Percentiles rank a stretch among this genome's conserved stretches.
phyloP scores from a whole-genome alignment of 1,284 basidiomycete species.

The Butyriboletus appendiculatus region DNA sequence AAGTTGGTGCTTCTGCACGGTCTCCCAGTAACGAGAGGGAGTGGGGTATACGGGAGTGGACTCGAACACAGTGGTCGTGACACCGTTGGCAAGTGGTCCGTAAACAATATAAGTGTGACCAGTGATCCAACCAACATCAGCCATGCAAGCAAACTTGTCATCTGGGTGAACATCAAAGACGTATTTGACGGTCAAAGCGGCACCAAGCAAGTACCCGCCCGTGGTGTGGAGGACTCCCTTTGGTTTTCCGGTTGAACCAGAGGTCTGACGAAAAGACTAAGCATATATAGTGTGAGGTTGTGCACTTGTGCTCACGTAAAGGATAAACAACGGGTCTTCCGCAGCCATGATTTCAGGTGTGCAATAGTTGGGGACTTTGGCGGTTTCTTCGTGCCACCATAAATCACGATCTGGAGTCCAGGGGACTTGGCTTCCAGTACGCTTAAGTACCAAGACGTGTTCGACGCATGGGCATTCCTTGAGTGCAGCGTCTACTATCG shows the following conservation, averaged over 20 bases:
- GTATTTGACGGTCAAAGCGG: slow-evolving; percentile 91
- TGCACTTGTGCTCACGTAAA: slow-evolving; percentile 71
- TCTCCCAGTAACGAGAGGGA: slow-evolving; percentile 96
- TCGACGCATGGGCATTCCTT: slow-evolving; percentile 86
- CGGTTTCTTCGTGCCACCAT: slow-evolving; percentile 96
- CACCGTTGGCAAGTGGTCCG: slow-evolving; percentile 90
- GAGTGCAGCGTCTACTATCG: slow-evolving; percentile 92
- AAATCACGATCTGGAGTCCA: slow-evolving; percentile 87
- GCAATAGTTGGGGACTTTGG: slow-evolving; percentile 87
- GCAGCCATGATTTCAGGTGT: slow-evolving; percentile 84
- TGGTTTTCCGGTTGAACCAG: slow-evolving; percentile 94
- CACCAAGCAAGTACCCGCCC: slow-evolving; percentile 91
- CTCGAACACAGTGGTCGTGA: slow-evolving; percentile 94
- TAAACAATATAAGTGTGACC: slow-evolving; percentile 99
- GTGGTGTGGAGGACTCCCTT: slow-evolving; percentile 98
- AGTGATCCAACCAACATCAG: slow-evolving; percentile 99
- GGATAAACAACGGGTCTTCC: slow-evolving; percentile 97
- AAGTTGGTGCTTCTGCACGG: slow-evolving; percentile 90
- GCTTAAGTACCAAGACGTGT: slow-evolving; percentile 87
- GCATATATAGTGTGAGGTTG: neutral
- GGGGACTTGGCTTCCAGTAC: slow-evolving; percentile 86
- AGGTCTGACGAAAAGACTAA: slow-evolving; percentile 56
- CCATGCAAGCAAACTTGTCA: slow-evolving; percentile 97
- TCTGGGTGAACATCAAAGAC: slow-evolving; percentile 96
- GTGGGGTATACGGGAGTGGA: slow-evolving; percentile 97